These are phyloP conservation scores for Cladosporium sp. DNA, from an alignment of 2,329 filamentous ascomycete species.

Conservation along the genomic window DNA sequence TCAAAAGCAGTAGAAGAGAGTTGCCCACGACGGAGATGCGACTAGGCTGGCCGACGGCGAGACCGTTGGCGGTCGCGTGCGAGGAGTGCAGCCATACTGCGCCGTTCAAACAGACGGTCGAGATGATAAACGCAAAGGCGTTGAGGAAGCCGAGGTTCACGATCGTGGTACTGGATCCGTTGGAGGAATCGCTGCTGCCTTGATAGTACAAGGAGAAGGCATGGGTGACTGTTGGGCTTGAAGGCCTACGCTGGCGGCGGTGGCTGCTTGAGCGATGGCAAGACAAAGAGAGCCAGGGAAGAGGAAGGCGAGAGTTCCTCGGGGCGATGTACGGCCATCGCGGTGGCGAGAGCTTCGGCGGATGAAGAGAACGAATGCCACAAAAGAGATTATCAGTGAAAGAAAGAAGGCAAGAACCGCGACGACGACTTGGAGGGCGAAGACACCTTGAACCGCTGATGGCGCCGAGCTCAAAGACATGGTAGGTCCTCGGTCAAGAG, in stretches of 20 bases:
- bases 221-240: not conserved
- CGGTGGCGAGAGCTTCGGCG: not conserved
- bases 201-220: not conserved
- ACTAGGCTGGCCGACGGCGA: not conserved
- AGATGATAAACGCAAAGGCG: conserved; percentile 11
- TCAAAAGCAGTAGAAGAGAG: conserved; percentile 1
- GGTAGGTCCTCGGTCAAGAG: too few relatives aligned
- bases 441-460: not conserved
- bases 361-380: not conserved
- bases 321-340: not conserved
- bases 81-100: conserved; percentile 11
- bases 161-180: not conserved
- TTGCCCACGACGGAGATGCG: conserved; percentile 1
- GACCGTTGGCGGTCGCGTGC: conserved; percentile 9
- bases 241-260: not conserved
- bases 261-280: conserved; percentile 5
- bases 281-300: conserved; percentile 5
- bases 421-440: conserved; percentile 12
- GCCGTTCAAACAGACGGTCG: conserved; percentile 10
- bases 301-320: conserved; percentile 11
- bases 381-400: not conserved
- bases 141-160: conserved; percentile 9
- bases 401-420: conserved; percentile 9
- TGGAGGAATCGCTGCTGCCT: not conserved
- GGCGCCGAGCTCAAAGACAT: conserved; percentile 3